Conservation (phyloP, 2,329 filamentous ascomycete species). For the Penicillium expansum region DNA sequence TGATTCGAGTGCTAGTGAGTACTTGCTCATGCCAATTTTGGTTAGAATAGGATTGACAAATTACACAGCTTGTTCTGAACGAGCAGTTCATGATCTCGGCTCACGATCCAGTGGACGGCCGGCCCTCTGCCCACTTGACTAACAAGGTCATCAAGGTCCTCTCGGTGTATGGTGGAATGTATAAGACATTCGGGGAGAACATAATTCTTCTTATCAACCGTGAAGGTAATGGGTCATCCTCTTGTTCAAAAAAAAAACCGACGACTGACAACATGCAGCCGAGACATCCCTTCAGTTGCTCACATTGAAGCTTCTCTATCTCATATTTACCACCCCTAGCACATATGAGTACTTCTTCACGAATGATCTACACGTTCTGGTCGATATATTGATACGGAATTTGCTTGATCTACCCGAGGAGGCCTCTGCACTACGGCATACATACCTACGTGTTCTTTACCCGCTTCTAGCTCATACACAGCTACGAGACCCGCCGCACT, state of each 20-base stretch:
- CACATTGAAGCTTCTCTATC: conserved; percentile 93
- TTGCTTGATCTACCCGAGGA: conserved; percentile 93
- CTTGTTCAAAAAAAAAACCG: neutral
- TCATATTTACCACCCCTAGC: conserved; percentile 85
- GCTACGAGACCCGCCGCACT: conserved; percentile 78
- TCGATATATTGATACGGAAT: conserved; percentile 95
- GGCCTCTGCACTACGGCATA: conserved; percentile 71
- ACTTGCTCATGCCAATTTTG: neutral
- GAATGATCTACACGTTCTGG: conserved; percentile 88
- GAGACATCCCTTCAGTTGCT: conserved; percentile 91
- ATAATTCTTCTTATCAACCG: conserved; percentile 93
- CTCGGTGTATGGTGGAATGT: conserved; percentile 73
- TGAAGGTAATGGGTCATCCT: conserved; percentile 57
- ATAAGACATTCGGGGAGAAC: conserved; percentile 96
- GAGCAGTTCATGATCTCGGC: conserved; percentile 92
- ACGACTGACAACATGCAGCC: conserved; percentile 42
- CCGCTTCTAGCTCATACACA: conserved; percentile 90
- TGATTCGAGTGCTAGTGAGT: conserved; percentile 85
- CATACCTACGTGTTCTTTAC: conserved; percentile 88
- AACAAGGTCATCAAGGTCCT: conserved; percentile 93
- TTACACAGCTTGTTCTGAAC: conserved; percentile 77
- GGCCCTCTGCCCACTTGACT: conserved; percentile 60
- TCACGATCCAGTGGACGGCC: conserved; percentile 51
- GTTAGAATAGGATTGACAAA: neutral
- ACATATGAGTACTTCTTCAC: conserved; percentile 99